phyloP scores from a whole-genome alignment of 2,329 filamentous ascomycete species.

The Neophaeococcomyces mojaviensis region DNA sequence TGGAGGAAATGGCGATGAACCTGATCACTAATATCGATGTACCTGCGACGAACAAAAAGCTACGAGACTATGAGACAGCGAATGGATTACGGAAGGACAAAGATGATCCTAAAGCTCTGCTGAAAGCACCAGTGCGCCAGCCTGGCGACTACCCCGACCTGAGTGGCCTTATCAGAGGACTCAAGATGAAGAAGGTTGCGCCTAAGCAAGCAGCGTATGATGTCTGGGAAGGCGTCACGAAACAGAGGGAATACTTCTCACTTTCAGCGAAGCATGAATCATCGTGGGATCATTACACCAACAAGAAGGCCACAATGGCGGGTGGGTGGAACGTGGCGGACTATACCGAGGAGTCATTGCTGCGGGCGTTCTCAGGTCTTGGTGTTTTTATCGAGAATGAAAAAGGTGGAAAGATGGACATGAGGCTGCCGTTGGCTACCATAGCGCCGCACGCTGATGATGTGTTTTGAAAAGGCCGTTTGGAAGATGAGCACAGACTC shows the following conservation, averaged over 20 bases:
- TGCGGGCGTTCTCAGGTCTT: slow-evolving; percentile 83
- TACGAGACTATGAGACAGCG: slow-evolving; percentile 64
- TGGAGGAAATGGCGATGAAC: slow-evolving; percentile 85
- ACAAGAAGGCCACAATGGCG: slow-evolving; percentile 58
- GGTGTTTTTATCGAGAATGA: slow-evolving; percentile 84
- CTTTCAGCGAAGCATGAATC: slow-evolving; percentile 66
- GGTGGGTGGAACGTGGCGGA: slow-evolving; percentile 79
- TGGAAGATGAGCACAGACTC: too few species aligned
- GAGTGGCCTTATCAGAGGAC: slow-evolving; percentile 64
- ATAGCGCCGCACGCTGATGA: not conserved
- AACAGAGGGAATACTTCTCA: slow-evolving; percentile 62
- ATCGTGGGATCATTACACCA: slow-evolving; percentile 56
- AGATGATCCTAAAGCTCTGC: slow-evolving; percentile 60
- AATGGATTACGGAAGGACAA: slow-evolving; percentile 59
- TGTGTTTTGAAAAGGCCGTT: slow-evolving; percentile 2
- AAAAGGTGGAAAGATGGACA: slow-evolving; percentile 19
- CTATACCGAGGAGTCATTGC: slow-evolving; percentile 72
- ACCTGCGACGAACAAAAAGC: slow-evolving; percentile 52
- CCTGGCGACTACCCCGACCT: slow-evolving; percentile 20
- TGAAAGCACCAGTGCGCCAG: slow-evolving; percentile 26
- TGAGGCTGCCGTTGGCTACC: slow-evolving; percentile 1
- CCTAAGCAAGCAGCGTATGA: slow-evolving; percentile 72
- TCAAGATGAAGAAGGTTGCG: slow-evolving; percentile 58
- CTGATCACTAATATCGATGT: slow-evolving; percentile 66
- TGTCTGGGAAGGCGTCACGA: slow-evolving; percentile 70